Conservation (phyloP, 768 basidiomycete genomes). For the Leccinum barrowsii region DNA sequence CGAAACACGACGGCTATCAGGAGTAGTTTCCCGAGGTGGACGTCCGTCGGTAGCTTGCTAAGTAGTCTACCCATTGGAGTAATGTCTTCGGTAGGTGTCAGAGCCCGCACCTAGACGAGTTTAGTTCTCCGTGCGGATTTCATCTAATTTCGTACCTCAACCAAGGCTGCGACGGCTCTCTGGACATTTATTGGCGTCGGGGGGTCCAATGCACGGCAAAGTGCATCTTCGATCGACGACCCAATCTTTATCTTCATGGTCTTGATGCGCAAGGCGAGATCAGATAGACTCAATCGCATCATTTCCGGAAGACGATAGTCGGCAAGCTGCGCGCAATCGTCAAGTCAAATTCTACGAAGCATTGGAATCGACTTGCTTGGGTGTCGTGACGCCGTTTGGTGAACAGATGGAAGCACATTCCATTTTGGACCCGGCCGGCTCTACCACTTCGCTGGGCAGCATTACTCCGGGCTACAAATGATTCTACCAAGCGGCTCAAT, state of each 20-base stretch:
- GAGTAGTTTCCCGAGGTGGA: constrained; percentile 92
- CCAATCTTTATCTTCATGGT: constrained; percentile 90
- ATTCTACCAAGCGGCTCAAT: constrained; percentile 86
- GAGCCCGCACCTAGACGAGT: constrained; percentile 65
- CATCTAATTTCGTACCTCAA: constrained; percentile 55
- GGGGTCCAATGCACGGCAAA: constrained; percentile 86
- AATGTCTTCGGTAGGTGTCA: constrained; percentile 85
- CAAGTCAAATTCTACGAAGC: neutral
- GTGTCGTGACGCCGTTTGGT: constrained; percentile 84
- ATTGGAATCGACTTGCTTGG: constrained; percentile 41
- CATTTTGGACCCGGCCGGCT: constrained; percentile 86
- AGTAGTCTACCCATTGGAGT: constrained; percentile 90
- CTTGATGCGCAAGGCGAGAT: constrained; percentile 87
- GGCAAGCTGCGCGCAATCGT: constrained; percentile 54
- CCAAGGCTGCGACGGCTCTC: constrained; percentile 83
- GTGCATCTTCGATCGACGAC: constrained; percentile 82
- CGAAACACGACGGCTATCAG: constrained; percentile 79
- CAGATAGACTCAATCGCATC: constrained; percentile 87
- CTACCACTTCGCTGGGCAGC: constrained; percentile 86
- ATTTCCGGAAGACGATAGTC: constrained; percentile 95
- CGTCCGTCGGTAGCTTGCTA: constrained; percentile 91
- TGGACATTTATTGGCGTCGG: constrained; percentile 84
- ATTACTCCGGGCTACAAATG: constrained; percentile 88
- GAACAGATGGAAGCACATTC: constrained; percentile 94
- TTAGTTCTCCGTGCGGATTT: neutral